Evolutionary conservation across 495 filamentous ascomycete genomes (phyloP), one percentile per base, ranked within the genome.

Genomic region (Penicillium odoratum): DNA sequence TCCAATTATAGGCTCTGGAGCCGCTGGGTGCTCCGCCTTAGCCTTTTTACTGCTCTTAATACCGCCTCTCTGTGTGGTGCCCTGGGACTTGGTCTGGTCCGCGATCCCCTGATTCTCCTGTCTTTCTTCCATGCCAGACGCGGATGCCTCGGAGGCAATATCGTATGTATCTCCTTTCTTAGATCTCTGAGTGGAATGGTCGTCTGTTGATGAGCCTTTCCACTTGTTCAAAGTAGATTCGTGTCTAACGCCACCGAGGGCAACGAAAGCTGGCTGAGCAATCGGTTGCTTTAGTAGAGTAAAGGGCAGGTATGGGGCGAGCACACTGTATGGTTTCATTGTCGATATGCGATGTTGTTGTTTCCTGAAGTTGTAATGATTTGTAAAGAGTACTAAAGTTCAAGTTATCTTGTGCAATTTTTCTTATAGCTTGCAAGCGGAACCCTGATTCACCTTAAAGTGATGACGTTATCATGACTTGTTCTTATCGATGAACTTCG

Each of bases 11-110:
- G 83, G 80, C 59, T 80, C 80, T 9, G 87, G 87, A 10, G 85
- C 85, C 55, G 86, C 81, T 0, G 86, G 87, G 65, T 83, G 73
- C 51, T 88, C 87, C 62, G 81, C 63, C 72, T 88, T 86, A 8
- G 81, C 82, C 65, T 83, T 78, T 57, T 71, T 59, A 29, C 72
- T 78, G 54, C 75, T 70, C 44, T 79, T 72, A 16, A 59, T 49
- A 31, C 69, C 70, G 56, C 79, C 80, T 52, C 73, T 74, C 60
- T 81, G 62, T 25, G 73, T 77, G 7, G 69, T 77, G 18, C 68
- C 80, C 34, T 75, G 59, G 47, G 71, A 67, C 56, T 78, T 68
- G n/a, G 65, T 64, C n/a, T 62, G 52, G 42, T 74, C 58, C n/a
- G 72, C 78, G 49, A 72, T 53, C 7, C 48, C 48, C 18, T 51